These are phyloP conservation scores for Leucocoprinus sp. DNA, from an alignment of 768 basidiomycete genomes.

Conservation along the genomic window DNA sequence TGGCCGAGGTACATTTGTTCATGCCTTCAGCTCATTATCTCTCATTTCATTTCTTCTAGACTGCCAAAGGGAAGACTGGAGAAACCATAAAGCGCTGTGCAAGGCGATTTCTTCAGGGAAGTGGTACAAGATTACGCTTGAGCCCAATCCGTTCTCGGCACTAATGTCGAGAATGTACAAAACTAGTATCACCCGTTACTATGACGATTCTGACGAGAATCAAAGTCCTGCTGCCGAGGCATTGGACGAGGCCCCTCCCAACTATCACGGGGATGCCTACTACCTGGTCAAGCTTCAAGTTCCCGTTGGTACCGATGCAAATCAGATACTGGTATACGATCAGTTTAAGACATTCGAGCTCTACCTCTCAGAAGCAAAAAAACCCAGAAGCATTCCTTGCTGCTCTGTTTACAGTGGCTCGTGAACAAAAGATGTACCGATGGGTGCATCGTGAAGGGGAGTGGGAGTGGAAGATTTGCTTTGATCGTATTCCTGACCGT, in stretches of 20 bases:
- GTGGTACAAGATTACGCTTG: constrained; percentile 27
- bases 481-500: constrained; percentile 12
- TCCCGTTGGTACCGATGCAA: constrained; percentile 14
- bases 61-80: constrained; percentile 37
- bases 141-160: constrained; percentile 10
- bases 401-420: constrained; percentile 16
- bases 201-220: constrained; percentile 13
- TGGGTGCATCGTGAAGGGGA: constrained; percentile 12
- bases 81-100: constrained; percentile 29
- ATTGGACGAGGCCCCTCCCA: constrained; percentile 16
- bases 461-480: constrained; percentile 13
- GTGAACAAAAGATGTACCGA: constrained; percentile 14
- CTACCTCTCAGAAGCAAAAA: constrained; percentile 20
- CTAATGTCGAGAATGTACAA: constrained; percentile 7
- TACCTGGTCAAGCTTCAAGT: constrained; percentile 37
- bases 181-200: constrained; percentile 19
- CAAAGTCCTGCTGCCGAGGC: not conserved
- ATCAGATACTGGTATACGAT: constrained; percentile 32
- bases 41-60: constrained; percentile 17
- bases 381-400: constrained; percentile 17
- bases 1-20: constrained; percentile 21
- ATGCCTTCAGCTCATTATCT: not conserved
- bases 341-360: constrained; percentile 30
- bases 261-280: constrained; percentile 25
- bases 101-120: constrained; percentile 30